Evolutionary conservation across 306 rosid genomes (phyloP).

Genomic region (Rosa chinensis): DNA sequence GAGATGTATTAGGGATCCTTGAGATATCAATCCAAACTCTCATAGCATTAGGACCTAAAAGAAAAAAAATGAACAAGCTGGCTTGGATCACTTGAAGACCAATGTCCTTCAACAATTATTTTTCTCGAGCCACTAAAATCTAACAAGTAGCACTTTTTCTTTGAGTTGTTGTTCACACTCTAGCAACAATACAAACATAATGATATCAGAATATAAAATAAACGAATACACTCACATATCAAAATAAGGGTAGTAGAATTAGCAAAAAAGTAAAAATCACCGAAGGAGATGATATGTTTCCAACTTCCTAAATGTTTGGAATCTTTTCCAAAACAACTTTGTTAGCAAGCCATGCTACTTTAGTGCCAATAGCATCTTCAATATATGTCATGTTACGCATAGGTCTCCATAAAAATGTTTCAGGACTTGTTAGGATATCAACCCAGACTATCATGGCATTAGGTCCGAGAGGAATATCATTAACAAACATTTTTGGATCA

Average conservation of each 20-base stretch:
- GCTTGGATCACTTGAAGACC: neutral
- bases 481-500: neutral
- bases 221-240: no score
- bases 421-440: neutral
- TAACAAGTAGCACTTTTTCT: constrained; percentile 2
- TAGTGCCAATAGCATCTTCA: neutral
- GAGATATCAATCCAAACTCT: no score
- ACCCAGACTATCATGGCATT: neutral
- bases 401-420: constrained; percentile 15
- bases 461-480: neutral
- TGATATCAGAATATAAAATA: no score
- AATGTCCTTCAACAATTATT: constrained; percentile 2
- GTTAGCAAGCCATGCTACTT: neutral
- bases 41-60: no score
- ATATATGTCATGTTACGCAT: neutral
- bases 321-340: neutral
- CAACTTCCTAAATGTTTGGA: no score
- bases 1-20: no score
- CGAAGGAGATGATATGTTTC: no score
- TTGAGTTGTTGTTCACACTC: neutral
- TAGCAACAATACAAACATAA: neutral
- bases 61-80: no score
- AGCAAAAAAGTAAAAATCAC: no score
- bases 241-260: no score
- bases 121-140: neutral